Evolutionary conservation across 2,329 filamentous ascomycete genomes (phyloP).

Genomic region (Parastagonospora nodorum): DNA sequence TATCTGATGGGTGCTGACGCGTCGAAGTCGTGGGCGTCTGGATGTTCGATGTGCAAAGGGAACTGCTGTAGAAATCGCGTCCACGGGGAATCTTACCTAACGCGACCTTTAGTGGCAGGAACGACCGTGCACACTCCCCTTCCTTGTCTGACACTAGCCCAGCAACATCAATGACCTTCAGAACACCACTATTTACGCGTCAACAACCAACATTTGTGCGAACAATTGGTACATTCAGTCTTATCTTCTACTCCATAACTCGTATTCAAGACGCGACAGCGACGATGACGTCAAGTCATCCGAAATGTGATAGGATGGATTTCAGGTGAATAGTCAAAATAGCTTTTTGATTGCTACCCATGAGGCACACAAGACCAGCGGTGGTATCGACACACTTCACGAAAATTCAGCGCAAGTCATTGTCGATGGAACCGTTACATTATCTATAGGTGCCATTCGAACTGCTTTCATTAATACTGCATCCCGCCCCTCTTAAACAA

Average conservation of each 20-base stretch:
- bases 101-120: slow-evolving; percentile 1
- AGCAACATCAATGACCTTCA: neutral
- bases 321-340: neutral
- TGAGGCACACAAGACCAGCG: too few species aligned
- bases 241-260: neutral
- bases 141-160: slow-evolving; percentile 1
- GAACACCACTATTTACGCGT: slow-evolving; percentile 1
- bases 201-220: neutral
- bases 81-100: slow-evolving; percentile 3
- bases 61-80: slow-evolving; percentile 1
- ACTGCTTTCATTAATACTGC: neutral
- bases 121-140: slow-evolving; percentile 1
- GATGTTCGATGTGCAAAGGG: slow-evolving; percentile 1
- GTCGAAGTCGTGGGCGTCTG: slow-evolving; percentile 14
- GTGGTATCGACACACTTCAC: too few species aligned
- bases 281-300: neutral
- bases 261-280: neutral
- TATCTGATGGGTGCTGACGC: slow-evolving; percentile 18
- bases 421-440: neutral
- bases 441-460: neutral
- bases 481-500: slow-evolving; percentile 37
- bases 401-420: neutral
- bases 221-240: neutral
- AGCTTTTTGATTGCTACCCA: too few species aligned
- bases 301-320: neutral